phyloP scores from a whole-genome alignment of 129 eudicot species.

The Sambucus nigra region DNA sequence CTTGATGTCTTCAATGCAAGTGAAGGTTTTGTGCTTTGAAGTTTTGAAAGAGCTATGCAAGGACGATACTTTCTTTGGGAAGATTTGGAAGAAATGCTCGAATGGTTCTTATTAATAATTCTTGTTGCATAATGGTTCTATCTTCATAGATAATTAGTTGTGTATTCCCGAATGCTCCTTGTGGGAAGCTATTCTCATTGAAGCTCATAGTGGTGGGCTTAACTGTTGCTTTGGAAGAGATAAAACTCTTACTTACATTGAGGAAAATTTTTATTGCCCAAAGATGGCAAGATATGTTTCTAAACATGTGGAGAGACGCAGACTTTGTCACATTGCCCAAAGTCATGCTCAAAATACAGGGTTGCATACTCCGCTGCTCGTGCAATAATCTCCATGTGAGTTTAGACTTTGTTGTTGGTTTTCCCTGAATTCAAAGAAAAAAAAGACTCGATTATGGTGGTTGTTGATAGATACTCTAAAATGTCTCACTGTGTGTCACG shows the following conservation, averaged over 20 bases:
- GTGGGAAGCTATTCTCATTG: neutral
- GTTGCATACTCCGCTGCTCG: conserved; percentile 1
- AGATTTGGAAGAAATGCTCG: neutral
- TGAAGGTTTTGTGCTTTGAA: neutral
- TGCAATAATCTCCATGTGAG: conserved; percentile 8
- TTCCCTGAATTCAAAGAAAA: conserved; percentile 5
- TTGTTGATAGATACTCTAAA: conserved; percentile 6
- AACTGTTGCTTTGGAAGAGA: conserved; percentile 4
- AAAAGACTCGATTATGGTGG: conserved; percentile 16
- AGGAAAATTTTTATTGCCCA: conserved; percentile 10
- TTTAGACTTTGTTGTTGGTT: neutral
- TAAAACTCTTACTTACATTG: conserved; percentile 1
- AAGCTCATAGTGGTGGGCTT: conserved; percentile 8
- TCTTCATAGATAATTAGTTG: conserved; percentile 5
- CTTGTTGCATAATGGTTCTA: neutral
- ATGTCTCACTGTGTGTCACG: conserved; percentile 8
- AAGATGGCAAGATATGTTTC: neutral
- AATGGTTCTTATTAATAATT: neutral
- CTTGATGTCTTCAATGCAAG: neutral
- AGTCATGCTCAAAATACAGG: neutral
- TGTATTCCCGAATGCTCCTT: conserved; percentile 9
- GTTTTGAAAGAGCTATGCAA: neutral
- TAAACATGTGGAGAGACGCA: neutral
- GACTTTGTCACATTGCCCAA: conserved; percentile 2
- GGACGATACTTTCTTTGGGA: neutral